A percentile compares a stretch with the other conserved stretches of the same genome.
Evolutionary conservation across 495 filamentous ascomycete genomes (phyloP).

Genomic region (Aspergillus conjunctus): DNA sequence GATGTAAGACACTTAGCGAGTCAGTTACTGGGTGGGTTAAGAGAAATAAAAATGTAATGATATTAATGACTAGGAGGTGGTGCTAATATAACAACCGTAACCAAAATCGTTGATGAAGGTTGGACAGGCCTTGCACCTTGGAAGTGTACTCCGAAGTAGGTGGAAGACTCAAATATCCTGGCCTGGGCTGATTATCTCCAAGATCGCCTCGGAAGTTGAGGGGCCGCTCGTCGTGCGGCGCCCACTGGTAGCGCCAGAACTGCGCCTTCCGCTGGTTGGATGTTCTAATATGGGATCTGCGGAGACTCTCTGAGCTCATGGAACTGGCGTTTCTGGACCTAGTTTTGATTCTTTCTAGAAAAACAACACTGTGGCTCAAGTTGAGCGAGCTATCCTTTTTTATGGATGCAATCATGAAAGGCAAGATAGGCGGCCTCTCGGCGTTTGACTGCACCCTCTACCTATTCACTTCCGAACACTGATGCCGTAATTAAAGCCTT

Average conservation of each 20-base stretch:
- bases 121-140: neutral
- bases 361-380: too few species aligned
- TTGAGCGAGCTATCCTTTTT: too few species aligned
- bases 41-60: neutral
- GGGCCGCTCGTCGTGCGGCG: constrained; percentile 15
- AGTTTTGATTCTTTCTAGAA: too few species aligned
- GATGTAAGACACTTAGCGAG: neutral
- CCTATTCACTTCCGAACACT: too few species aligned
- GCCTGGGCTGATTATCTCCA: neutral
- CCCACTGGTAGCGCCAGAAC: constrained; percentile 4
- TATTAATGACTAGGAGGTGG: neutral
- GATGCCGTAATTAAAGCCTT: too few species aligned
- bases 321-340: too few species aligned
- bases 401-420: too few species aligned
- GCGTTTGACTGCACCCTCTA: too few species aligned
- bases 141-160: too few species aligned
- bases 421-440: too few species aligned
- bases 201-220: constrained; percentile 22
- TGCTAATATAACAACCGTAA: constrained; percentile 6
- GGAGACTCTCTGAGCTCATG: neutral
- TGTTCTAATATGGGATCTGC: neutral
- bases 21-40: neutral
- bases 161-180: constrained; percentile 11
- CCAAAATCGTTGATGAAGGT: neutral
- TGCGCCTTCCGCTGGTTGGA: neutral